Conservation (phyloP, 139 green algal genomes). For the Penium margaritaceum region DNA sequence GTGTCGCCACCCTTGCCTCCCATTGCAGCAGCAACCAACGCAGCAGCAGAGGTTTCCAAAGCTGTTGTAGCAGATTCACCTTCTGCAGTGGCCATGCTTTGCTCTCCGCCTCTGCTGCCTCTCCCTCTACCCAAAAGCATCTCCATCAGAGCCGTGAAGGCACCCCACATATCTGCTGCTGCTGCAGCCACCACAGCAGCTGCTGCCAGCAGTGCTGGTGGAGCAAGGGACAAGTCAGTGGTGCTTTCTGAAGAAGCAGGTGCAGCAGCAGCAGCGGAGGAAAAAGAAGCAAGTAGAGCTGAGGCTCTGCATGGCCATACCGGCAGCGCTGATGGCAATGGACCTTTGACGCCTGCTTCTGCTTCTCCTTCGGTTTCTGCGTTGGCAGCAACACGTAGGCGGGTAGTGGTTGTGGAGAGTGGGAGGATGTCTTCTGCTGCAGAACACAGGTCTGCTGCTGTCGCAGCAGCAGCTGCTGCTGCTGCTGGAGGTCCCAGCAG, state of each 20-base stretch:
- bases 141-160: constrained; percentile 9
- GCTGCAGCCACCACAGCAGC: background rate
- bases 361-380: constrained; percentile 2
- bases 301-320: background rate
- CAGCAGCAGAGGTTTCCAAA: background rate
- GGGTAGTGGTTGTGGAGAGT: background rate
- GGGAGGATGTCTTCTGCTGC: no score
- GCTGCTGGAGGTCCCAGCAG: background rate
- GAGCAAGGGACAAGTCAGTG: no score
- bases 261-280: background rate
- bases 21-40: background rate
- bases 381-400: background rate
- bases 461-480: background rate
- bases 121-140: constrained; percentile 32
- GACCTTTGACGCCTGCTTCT: no score
- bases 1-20: background rate
- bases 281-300: constrained; percentile 11
- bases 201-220: background rate
- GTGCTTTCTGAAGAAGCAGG: background rate
- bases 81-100: constrained; percentile 1
- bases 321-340: background rate
- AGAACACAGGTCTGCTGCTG: no score
- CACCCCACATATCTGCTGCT: background rate
- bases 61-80: background rate
- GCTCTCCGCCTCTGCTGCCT: background rate